Percentiles rank a stretch among this genome's conserved stretches.
phyloP scores from a whole-genome alignment of 2,329 filamentous ascomycete species.

The Aspergillus sclerotialis region DNA sequence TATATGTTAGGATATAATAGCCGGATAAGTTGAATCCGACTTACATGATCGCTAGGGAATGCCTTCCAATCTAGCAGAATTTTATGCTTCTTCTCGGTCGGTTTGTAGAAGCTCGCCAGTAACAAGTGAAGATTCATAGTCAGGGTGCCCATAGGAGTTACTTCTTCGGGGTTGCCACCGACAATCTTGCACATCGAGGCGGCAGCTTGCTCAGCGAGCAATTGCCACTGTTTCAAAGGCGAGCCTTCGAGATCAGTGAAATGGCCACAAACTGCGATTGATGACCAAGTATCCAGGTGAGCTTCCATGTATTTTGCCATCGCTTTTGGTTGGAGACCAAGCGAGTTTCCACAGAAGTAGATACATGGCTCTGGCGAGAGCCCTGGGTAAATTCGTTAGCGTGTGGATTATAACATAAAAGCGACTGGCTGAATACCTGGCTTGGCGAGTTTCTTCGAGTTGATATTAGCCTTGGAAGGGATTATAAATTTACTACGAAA shows the following conservation, averaged over 20 bases:
- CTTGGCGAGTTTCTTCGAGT: conserved; percentile 51
- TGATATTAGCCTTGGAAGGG: conserved; percentile 66
- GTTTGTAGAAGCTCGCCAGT: conserved; percentile 74
- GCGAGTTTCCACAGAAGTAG: conserved; percentile 84
- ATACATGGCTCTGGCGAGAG: conserved; percentile 40
- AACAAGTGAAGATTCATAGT: conserved; percentile 74
- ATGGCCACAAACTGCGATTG: conserved; percentile 75
- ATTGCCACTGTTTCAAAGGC: conserved; percentile 64
- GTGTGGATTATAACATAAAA: background rate
- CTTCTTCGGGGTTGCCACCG: conserved; percentile 63
- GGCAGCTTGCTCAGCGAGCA: conserved; percentile 69
- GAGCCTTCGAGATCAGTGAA: conserved; percentile 64
- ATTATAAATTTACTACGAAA: conserved; percentile 68
- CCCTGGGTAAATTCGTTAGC: conserved; percentile 12
- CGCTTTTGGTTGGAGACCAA: conserved; percentile 71
- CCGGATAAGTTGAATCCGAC: conserved; percentile 13
- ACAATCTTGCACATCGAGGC: conserved; percentile 64
- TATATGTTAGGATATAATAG: conserved; percentile 6
- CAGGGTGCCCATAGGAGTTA: conserved; percentile 80
- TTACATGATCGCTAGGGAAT: conserved; percentile 75
- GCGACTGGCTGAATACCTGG: conserved; percentile 19
- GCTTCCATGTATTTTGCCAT: conserved; percentile 58
- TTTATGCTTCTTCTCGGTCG: conserved; percentile 58
- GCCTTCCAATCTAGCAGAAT: conserved; percentile 80
- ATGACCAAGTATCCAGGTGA: conserved; percentile 75